Base-by-base conservation (phyloP, 345 rosid genomes). In the Brassica nigra region DNA sequence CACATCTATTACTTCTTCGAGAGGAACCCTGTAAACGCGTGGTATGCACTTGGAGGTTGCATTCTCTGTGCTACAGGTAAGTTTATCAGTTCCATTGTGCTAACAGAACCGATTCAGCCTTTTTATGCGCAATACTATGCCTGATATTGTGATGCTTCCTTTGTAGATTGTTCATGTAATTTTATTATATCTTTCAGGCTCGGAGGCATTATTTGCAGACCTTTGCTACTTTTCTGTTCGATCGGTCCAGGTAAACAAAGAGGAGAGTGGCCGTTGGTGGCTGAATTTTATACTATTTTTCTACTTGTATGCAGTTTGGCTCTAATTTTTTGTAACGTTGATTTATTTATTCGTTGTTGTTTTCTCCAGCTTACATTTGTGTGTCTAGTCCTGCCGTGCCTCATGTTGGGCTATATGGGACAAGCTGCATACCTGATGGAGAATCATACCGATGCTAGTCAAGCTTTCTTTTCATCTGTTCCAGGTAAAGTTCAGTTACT, bases 141-240 rank as follows among this genome's bases (percentile, higher is more conserved):
- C 3, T 62, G 28, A 23, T 61, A 15, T 23, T 18, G 52, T 68
- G 28, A 9, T 44, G 37, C 61, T 37, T 76, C 55, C 49, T 52
- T 52, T 81, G 34, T 61, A 67, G 28, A 39, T 14, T 67, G 28
- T 29, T 67, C 59, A 42, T 77, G 44, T 57, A 44, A 47, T 59
- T 52, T 83, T 73, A 54, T 27, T 62, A 31, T 28, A 69, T 30
- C 71, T 80, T 88, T 76, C 84, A 95, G 99, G 99, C 69, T 93
- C 99, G 55, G 99, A 95, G 86, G 99, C 99, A 77, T 91, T 95
- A 89, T 95, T 93, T 86, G 99, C 99, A 74, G 98, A 95, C 88
- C 98, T 95, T 84, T 95, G 99, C 87, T 95, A 95, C 81, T 93
- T 95, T 77, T 87, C 98, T 42, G 99, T 93, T 64, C 90, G 90